Conservation (phyloP, 768 basidiomycete species). For the Termitomyces sp. region DNA sequence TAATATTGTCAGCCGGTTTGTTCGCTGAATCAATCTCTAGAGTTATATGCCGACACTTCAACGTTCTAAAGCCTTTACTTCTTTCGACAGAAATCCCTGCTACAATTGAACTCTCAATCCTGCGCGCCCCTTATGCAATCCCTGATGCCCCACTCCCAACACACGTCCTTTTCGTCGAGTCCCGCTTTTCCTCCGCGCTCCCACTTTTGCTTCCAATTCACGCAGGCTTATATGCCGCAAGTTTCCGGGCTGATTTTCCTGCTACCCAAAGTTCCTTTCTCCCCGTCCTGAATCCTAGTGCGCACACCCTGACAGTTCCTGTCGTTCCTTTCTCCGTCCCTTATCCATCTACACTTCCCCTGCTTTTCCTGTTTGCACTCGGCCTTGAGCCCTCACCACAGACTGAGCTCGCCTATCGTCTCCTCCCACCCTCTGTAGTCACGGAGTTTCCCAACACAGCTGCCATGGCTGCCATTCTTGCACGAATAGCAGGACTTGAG, state of each 20-base stretch:
- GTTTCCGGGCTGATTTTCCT: constrained; percentile 34
- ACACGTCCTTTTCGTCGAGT: constrained; percentile 50
- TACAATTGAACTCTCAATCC: constrained; percentile 46
- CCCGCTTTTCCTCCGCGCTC: constrained; percentile 20
- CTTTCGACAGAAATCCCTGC: constrained; percentile 29
- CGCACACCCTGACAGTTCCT: constrained; percentile 42
- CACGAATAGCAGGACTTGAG: constrained; percentile 35
- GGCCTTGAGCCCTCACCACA: constrained; percentile 43
- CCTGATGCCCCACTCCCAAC: constrained; percentile 46
- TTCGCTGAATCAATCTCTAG: constrained; percentile 23
- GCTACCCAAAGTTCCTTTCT: constrained; percentile 21
- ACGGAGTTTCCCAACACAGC: constrained; percentile 62
- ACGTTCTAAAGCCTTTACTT: constrained; percentile 25
- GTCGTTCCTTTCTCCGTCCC: constrained; percentile 49
- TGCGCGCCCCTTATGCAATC: constrained; percentile 21
- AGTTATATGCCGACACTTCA: constrained; percentile 44
- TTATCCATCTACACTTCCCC: constrained; percentile 50
- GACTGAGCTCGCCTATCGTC: constrained; percentile 43
- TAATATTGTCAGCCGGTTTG: background rate
- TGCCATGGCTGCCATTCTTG: constrained; percentile 53
- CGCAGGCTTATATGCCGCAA: constrained; percentile 39
- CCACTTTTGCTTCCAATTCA: constrained; percentile 54
- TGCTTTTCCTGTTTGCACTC: constrained; percentile 58
- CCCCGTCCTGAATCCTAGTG: constrained; percentile 25
- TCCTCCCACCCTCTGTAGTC: constrained; percentile 52